phyloP scores from a whole-genome alignment of 2,329 filamentous ascomycete genomes.

The Xylariaceae sp. region DNA sequence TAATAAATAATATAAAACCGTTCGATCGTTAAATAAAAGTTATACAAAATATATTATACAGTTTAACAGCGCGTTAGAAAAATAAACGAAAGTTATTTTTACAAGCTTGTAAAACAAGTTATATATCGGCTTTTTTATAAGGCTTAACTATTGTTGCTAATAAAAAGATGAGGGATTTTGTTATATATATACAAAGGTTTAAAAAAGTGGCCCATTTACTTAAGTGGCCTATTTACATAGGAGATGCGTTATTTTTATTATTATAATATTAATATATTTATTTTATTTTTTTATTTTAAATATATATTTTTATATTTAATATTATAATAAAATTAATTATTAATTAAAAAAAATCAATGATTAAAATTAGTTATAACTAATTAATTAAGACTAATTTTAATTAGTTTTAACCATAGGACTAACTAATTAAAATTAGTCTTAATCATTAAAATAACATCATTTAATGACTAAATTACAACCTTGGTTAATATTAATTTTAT shows the following conservation, averaged over 20 bases:
- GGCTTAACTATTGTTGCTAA: no score
- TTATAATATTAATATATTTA: slow-evolving; percentile 7
- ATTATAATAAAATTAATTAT: slow-evolving; percentile 1
- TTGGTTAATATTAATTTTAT: not conserved
- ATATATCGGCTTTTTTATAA: no score
- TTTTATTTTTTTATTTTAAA: slow-evolving; percentile 5
- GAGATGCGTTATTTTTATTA: not conserved
- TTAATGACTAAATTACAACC: not conserved
- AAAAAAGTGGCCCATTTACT: no score
- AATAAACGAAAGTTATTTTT: not conserved
- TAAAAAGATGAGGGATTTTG: no score
- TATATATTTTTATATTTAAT: not conserved
- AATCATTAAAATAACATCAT: not conserved
- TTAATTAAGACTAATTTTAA: not conserved
- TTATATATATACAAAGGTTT: no score
- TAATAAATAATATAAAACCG: no score
- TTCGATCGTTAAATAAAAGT: no score
- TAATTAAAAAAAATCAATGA: not conserved
- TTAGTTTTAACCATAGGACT: not conserved
- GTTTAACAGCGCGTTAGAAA: not conserved
- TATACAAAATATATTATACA: not conserved
- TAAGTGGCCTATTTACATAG: no score
- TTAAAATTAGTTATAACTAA: slow-evolving; percentile 4
- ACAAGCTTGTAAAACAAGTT: no score
- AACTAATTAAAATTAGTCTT: not conserved